Conservation (phyloP, 1,284 basidiomycete species). For the Clitocybe nebularis region DNA sequence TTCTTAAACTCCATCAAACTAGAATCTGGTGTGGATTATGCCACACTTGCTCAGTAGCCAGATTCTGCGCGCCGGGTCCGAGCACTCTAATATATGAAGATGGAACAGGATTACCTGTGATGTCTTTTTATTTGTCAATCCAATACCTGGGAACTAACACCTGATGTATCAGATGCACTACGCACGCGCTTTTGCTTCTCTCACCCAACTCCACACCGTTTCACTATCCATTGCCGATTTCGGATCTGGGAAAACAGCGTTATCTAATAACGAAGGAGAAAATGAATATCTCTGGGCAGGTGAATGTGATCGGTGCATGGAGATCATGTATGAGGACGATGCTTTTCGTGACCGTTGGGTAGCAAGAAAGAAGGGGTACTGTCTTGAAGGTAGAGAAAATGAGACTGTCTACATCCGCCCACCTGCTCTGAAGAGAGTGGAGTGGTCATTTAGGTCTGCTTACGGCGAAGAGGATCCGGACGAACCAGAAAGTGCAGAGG, state of each 20-base stretch:
- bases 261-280: conserved; percentile 12
- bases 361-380: conserved; percentile 24
- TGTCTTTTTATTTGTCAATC: conserved; percentile 7
- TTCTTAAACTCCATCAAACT: conserved; percentile 24
- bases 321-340: conserved; percentile 28
- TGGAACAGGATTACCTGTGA: conserved; percentile 31
- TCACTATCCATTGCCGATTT: conserved; percentile 24
- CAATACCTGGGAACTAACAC: background rate
- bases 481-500: conserved; percentile 15
- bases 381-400: conserved; percentile 5
- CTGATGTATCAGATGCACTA: conserved; percentile 25
- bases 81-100: conserved; percentile 24
- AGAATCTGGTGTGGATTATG: conserved; percentile 33
- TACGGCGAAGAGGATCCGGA: conserved; percentile 17
- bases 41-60: conserved; percentile 24
- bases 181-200: conserved; percentile 20
- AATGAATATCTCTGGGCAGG: conserved; percentile 30
- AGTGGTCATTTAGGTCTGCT: conserved; percentile 26
- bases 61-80: conserved; percentile 24
- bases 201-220: conserved; percentile 26
- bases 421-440: conserved; percentile 25
- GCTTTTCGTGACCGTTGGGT: conserved; percentile 26
- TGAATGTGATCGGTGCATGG: conserved; percentile 34
- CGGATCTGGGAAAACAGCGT: conserved; percentile 18
- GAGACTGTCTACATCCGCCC: conserved; percentile 19